Percentiles rank a stretch among this genome's conserved stretches.
These are phyloP conservation scores for Aspergillus jensenii DNA, from an alignment of 2,329 filamentous ascomycete species.

Conservation along the genomic window DNA sequence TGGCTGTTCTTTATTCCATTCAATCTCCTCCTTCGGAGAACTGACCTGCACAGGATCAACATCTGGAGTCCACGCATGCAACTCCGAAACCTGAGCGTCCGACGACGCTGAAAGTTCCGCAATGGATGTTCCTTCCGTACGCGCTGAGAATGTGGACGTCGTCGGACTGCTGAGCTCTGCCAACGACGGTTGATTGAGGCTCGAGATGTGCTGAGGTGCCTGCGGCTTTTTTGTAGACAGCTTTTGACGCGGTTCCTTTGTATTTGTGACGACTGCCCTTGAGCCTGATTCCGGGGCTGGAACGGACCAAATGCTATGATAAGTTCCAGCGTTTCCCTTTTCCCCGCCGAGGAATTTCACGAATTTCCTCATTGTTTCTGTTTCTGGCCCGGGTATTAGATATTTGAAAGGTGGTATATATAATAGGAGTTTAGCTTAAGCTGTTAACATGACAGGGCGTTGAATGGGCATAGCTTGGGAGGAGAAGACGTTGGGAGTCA, in stretches of 20 bases:
- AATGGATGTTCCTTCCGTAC: neutral
- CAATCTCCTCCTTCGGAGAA: neutral
- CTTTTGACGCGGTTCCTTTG: neutral
- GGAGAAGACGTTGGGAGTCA: neutral
- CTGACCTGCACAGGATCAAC: neutral
- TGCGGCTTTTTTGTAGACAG: neutral
- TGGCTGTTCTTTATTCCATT: neutral
- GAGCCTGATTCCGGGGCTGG: neutral
- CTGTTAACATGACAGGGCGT: neutral
- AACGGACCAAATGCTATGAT: neutral
- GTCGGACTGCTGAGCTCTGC: neutral
- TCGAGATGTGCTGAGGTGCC: neutral
- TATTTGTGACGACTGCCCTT: neutral
- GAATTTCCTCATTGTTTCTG: neutral
- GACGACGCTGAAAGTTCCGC: neutral
- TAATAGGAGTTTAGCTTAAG: neutral
- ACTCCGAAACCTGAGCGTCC: neutral
- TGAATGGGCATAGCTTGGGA: neutral
- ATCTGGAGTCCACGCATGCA: neutral
- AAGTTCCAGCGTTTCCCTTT: neutral
- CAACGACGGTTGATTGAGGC: neutral
- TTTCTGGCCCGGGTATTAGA: neutral
- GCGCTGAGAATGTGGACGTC: neutral
- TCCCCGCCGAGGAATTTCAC: neutral
- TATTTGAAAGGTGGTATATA: too few species aligned